Percentiles rank a stretch among this genome's conserved stretches.
phyloP scores from a whole-genome alignment of 169 alveolate genomes.

The Cryptosporidium muris region DNA sequence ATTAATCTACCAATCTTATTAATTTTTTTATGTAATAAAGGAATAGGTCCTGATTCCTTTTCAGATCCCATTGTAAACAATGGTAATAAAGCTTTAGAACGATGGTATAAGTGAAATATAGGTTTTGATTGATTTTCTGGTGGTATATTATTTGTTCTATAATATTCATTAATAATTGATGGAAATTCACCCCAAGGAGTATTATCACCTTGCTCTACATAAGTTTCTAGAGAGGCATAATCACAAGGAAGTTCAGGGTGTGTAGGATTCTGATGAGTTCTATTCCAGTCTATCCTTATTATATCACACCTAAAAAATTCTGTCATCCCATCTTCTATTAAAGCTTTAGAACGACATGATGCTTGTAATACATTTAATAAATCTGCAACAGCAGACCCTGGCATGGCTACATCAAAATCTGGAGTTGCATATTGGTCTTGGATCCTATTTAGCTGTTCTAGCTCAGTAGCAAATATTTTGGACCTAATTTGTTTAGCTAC shows the following conservation, averaged over 20 bases:
- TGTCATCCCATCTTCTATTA: conserved; percentile 71
- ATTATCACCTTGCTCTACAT: conserved; percentile 57
- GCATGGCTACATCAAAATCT: conserved; percentile 30
- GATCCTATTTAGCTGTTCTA: conserved; percentile 61
- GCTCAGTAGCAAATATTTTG: conserved; percentile 48
- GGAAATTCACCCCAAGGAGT: conserved; percentile 71
- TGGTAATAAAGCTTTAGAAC: conserved; percentile 38
- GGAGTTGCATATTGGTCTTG: conserved; percentile 68
- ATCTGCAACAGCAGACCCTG: conserved; percentile 66
- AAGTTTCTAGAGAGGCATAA: conserved; percentile 51
- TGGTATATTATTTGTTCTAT: conserved; percentile 48
- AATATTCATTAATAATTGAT: conserved; percentile 38
- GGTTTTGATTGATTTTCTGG: conserved; percentile 52
- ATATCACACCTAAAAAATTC: conserved; percentile 68
- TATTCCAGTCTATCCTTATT: conserved; percentile 66
- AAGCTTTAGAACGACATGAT: conserved; percentile 62
- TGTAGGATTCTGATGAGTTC: conserved; percentile 64
- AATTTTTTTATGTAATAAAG: conserved; percentile 49
- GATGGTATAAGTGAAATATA: conserved; percentile 46
- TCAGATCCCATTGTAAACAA: conserved; percentile 24
- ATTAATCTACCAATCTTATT: conserved; percentile 39
- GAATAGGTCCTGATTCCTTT: conserved; percentile 43
- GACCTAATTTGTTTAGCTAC: conserved; percentile 61
- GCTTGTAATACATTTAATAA: conserved; percentile 55
- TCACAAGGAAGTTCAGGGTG: conserved; percentile 70